Base-by-base conservation (phyloP, 768 basidiomycete genomes). In the Lyophyllum atratum region DNA sequence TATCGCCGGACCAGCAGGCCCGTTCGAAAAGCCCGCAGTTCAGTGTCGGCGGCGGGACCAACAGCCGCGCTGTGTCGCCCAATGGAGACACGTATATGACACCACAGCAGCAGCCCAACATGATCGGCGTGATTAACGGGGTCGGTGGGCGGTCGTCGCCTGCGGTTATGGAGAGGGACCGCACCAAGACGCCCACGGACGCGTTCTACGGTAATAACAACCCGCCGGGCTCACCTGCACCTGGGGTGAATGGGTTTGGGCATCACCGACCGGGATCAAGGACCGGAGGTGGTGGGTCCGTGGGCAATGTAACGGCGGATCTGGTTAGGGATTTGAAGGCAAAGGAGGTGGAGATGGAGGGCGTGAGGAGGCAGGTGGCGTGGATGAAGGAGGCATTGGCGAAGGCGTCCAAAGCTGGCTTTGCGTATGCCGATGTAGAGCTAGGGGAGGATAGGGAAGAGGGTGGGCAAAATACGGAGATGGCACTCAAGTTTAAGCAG, bases 371-470 rank as follows among this genome's bases (percentile, higher is more conserved):
- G 67, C 84, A 91, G 62, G 87, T 93, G 76, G 75, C 76, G 33
- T 97, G 96, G 89, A 87, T 98, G 86, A 87, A 85, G 67, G 85
- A 86, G 45, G 89, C 92, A 1, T 72, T 99, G 46, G 73, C 76
- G 4, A 83, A 87, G 66, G 96, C 96, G 0, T 80, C 83, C 24
- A 83, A 85, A 50, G 78, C 87, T 50, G 96, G 96, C 3, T 98
- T 89, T 70, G 76, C 90, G 17, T 83, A 86, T 62, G 72, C 79
- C 34, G 83, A 82, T 49, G 71, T 75, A 53, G 70, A 70, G 39
- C 68, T 68, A n/a, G 56, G 63, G 55, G 70, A 61, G 33, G 70
- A 68, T 1, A 66, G 64, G 39, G 74, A 76, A 33, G 81, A 81
- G 25, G 79, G 80, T 33, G 78, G 76, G 54, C 79, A 77, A 65